Base-by-base conservation (phyloP, 805 yeast genomes). In the Sugiyamaella boreocaroliniensis region DNA sequence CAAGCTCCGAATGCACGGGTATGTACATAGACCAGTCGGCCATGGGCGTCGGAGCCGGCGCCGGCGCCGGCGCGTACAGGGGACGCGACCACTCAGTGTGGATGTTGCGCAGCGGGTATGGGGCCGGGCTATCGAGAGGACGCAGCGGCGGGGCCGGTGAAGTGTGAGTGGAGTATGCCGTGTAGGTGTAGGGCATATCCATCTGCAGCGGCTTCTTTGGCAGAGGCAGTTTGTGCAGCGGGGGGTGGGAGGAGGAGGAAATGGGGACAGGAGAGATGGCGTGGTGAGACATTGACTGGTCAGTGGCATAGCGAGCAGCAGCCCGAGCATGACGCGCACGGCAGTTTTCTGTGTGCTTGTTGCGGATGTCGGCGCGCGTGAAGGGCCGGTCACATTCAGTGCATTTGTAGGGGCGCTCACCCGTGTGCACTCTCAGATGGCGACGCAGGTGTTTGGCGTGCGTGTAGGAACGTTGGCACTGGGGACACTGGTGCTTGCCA, bases 371-470 rank as follows among this genome's bases (percentile, higher is more conserved):
- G 47, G 86, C 68, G 48, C 95, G 72, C 11, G 85, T 79, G 66
- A 86, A 86, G 67, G 76, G 75, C 64, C 84, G 82, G 16, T 79
- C 67, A 66, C 95, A 87, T 63, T 77, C 80, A 32, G 81, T 81
- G 65, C 95, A 87, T 52, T 85, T 80, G 64, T 85, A 87, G 0
- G 95, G 95, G 53, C 90, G 70, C 64, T 86, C 93, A 32, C 95
- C 95, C 0, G 95, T 86, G 67, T 87, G 95, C 58, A 85, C 83
- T 50, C 93, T 70, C 53, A 85, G 80, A 68, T 87, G 95, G 54
- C 95, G 75, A 8, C 90, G 89, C 58, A 87, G 74, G 68, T 87
- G 95, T 63, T 87, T 93, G 11, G 87, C 81, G 50, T 63, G 64
- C 40, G 60, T 57, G 45, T 65, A 65, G 8, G 64, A 47, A 32